Evolutionary conservation across 2,329 filamentous ascomycete genomes (phyloP).

Genomic region (Scytalidium lignicola): DNA sequence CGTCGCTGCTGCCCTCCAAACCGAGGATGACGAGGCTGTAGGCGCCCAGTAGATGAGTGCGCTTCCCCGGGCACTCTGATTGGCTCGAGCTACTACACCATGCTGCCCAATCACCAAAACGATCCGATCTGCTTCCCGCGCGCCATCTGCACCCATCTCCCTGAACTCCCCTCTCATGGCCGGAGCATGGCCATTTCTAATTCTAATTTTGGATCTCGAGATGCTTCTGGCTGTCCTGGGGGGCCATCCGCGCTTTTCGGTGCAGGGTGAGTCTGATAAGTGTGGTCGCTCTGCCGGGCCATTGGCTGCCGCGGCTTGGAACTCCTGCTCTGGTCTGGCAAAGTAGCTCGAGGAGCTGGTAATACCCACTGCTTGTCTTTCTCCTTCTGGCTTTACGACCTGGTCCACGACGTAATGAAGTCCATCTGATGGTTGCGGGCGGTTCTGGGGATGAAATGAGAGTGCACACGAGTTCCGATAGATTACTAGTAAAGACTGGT

Average conservation of each 20-base stretch:
- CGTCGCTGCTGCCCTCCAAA: not conserved
- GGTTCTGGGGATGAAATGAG: not conserved
- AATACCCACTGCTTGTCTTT: not conserved
- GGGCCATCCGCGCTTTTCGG: not conserved
- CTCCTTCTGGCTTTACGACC: not conserved
- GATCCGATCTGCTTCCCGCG: not conserved
- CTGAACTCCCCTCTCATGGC: not conserved
- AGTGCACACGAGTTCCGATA: not conserved
- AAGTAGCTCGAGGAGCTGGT: not conserved
- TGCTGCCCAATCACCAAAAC: not conserved
- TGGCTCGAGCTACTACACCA: not conserved
- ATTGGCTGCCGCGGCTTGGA: not conserved
- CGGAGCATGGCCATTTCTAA: not conserved
- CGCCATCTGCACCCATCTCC: not conserved
- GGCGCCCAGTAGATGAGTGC: not conserved
- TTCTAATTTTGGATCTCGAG: not conserved
- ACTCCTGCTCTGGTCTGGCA: not conserved
- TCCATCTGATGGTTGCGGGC: not conserved
- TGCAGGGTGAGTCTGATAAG: not conserved
- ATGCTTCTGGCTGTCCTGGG: not conserved
- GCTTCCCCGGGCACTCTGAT: not conserved
- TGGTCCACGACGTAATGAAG: not conserved
- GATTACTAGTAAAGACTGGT: not conserved
- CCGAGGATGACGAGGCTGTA: not conserved
- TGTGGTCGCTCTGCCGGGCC: not conserved